These are phyloP conservation scores for Ceratocystiopsis minuta DNA, from an alignment of 2,329 filamentous ascomycete species.

Conservation along the genomic window DNA sequence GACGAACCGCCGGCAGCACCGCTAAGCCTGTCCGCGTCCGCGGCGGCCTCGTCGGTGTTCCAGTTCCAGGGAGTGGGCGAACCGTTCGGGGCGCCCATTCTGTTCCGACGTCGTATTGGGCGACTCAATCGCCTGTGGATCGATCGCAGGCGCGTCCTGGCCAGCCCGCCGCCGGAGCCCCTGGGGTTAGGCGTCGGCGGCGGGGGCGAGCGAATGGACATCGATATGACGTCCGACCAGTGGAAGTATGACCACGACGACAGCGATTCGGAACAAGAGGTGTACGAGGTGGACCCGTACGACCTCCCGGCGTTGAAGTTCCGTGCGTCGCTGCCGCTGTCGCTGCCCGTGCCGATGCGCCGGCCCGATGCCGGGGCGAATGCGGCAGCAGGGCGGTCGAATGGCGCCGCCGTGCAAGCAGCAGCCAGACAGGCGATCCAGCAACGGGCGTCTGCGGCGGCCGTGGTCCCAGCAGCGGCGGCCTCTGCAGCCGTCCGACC, in stretches of 20 bases:
- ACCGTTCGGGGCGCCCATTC: too few species aligned
- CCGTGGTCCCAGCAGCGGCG: conserved; percentile 5
- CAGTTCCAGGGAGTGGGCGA: conserved; percentile 24
- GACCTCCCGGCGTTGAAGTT: conserved; percentile 42
- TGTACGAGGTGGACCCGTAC: conserved; percentile 60
- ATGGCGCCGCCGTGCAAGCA: conserved; percentile 3
- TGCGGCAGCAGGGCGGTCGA: neutral
- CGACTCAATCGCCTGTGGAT: conserved; percentile 75
- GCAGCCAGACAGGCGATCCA: conserved; percentile 8
- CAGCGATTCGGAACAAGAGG: conserved; percentile 57
- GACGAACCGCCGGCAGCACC: conserved; percentile 22
- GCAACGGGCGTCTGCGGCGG: conserved; percentile 6
- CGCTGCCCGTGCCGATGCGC: conserved; percentile 8
- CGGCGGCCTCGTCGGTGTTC: conserved; percentile 21
- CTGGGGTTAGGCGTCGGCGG: neutral
- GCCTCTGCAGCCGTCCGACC: conserved; percentile 5
- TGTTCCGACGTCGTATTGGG: conserved; percentile 66
- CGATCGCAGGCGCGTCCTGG: conserved; percentile 54
- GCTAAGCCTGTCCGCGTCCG: neutral
- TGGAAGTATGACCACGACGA: conserved; percentile 84
- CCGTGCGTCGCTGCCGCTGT: conserved; percentile 37
- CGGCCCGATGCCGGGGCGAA: conserved; percentile 3
- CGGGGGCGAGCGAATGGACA: conserved; percentile 1
- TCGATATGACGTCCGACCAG: conserved; percentile 35
- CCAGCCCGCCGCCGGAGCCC: conserved; percentile 26